Evolutionary conservation across 805 yeast species (phyloP), one percentile per base, ranked within the genome.

Genomic region (Spathaspora arborariae): DNA sequence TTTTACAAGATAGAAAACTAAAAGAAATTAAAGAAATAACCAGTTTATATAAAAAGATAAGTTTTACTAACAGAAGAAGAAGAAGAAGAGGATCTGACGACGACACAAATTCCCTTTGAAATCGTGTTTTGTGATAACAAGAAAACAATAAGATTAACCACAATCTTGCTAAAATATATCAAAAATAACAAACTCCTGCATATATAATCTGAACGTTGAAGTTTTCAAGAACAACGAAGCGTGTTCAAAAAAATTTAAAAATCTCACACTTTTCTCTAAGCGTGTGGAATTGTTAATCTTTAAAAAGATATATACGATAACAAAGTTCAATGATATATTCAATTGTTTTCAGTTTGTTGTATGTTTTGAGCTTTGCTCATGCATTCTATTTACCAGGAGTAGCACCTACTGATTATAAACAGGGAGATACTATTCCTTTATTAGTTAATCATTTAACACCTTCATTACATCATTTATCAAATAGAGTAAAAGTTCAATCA

Each of bases 331-430:
- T 22, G 34, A 47, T 59, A 45, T 52, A 51, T 46, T 48, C 46
- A 10, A 42, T 47, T 34, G 45, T 65, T 46, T 41, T 54, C 18
- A 46, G 51, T 20, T 45, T 60, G 33, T 42, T 59, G 21, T 53
- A 50, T 45, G 49, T 60, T 44, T 44, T 58, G 15, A 55, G 59
- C 10, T 19, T 57, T 16, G 46, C 60, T 13, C 44, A 52, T 33
- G 96, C 84, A 2, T 92, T 94, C 68, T 92, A 94, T 62, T 73
- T 94, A 46, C 98, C 98, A 0, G 98, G 98, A 7, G 94, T 90
- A 20, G 96, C 98, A 0, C 98, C 99, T 16, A 87, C 95, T 1
- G 85, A 92, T 43, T 94, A 92, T 61, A 72, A 76, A 40, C 74
- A 79, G 49, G 89, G 84, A 43, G 95, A 91, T 45, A 55, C 59